These are phyloP conservation scores for Saccharomycopsis sp. DNA, from an alignment of 805 yeast genomes.

Conservation along the genomic window DNA sequence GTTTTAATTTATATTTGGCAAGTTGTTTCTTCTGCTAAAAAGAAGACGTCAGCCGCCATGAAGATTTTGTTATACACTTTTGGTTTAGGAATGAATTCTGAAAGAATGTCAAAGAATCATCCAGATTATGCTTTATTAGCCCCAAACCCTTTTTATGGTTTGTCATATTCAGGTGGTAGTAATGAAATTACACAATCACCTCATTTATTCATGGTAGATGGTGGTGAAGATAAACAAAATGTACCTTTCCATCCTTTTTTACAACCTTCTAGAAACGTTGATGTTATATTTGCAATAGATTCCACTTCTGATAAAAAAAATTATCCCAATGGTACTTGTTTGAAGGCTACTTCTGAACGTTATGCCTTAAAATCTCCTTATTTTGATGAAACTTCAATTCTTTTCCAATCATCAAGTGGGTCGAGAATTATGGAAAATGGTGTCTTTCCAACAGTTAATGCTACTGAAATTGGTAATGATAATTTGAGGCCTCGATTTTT, in stretches of 20 bases:
- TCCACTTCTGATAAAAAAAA: constrained; percentile 42
- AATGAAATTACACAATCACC: constrained; percentile 23
- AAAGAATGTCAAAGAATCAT: constrained; percentile 26
- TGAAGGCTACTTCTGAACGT: constrained; percentile 30
- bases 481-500: constrained; percentile 65
- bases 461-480: constrained; percentile 33
- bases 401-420: neutral
- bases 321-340: constrained; percentile 50
- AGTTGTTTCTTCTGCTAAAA: constrained; percentile 24
- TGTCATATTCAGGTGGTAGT: constrained; percentile 20
- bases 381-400: neutral
- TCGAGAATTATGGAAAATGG: too few species aligned
- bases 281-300: constrained; percentile 55
- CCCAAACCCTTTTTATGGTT: constrained; percentile 50
- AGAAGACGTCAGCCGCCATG: constrained; percentile 26
- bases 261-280: constrained; percentile 50
- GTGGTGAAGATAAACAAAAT: constrained; percentile 72
- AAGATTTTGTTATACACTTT: constrained; percentile 31
- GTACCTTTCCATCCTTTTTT: constrained; percentile 58
- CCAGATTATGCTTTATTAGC: constrained; percentile 42
- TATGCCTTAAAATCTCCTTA: constrained; percentile 17
- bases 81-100: constrained; percentile 31
- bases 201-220: constrained; percentile 50
- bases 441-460: constrained; percentile 51
- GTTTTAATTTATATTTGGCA: constrained; percentile 41